A percentile compares a stretch with the other conserved stretches of the same genome.
phyloP scores from a whole-genome alignment of 192 early-diverging fungal genomes.

The Spinellus fusiger region DNA sequence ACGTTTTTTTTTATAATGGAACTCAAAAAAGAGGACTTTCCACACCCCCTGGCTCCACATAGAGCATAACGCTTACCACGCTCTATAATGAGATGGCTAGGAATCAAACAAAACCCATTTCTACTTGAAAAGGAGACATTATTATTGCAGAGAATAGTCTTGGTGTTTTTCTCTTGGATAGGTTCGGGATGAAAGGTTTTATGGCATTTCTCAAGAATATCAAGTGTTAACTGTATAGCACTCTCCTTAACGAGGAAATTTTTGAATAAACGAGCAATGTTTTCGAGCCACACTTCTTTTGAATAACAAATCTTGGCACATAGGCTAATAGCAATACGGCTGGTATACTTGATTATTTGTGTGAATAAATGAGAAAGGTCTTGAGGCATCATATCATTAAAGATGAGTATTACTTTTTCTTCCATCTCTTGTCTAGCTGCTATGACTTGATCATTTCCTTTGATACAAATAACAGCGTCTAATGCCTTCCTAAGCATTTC shows the following conservation, averaged over 20 bases:
- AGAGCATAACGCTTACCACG: constrained; percentile 82
- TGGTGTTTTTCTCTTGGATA: constrained; percentile 42
- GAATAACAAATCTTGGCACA: constrained; percentile 59
- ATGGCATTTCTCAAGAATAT: constrained; percentile 40
- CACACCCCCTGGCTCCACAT: constrained; percentile 76
- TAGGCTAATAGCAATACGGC: constrained; percentile 52
- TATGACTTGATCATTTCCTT: too few relatives aligned
- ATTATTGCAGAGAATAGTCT: constrained; percentile 62
- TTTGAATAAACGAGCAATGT: constrained; percentile 49
- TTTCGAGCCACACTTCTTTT: constrained; percentile 58
- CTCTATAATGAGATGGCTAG: constrained; percentile 51
- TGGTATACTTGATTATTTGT: constrained; percentile 51
- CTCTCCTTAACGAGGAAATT: constrained; percentile 51
- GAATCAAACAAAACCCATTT: constrained; percentile 77
- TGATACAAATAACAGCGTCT: too few relatives aligned
- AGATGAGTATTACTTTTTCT: constrained; percentile 39
- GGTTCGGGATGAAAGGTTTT: constrained; percentile 37
- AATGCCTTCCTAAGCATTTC: too few relatives aligned
- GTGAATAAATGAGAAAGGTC: constrained; percentile 43
- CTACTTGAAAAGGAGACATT: constrained; percentile 81
- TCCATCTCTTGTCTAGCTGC: constrained; percentile 67
- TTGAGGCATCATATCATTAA: constrained; percentile 47
- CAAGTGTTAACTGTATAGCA: constrained; percentile 39
- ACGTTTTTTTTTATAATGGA: too few relatives aligned
- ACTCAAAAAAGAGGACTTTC: constrained; percentile 83